Percentiles rank a stretch among this genome's conserved stretches.
phyloP scores from a whole-genome alignment of 257 asterid genomes.

The Solanum paucissectum region DNA sequence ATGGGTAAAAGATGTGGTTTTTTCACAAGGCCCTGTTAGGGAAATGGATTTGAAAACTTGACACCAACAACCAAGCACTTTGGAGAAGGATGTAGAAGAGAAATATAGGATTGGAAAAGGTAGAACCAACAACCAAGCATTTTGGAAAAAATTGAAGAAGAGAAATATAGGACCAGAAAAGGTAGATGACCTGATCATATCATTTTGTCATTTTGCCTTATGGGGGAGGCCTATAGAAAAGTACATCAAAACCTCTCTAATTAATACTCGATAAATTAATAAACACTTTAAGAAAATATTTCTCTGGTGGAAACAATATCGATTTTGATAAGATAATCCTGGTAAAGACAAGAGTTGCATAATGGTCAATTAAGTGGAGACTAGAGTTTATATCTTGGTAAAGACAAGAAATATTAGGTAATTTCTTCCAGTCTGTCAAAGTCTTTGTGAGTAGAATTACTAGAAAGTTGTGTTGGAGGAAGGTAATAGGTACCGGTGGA shows the following conservation, averaged over 20 bases:
- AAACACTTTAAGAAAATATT: background rate
- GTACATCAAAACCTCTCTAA: background rate
- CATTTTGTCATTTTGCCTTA: background rate
- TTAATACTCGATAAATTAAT: background rate
- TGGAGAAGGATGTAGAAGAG: background rate
- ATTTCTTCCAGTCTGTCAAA: background rate
- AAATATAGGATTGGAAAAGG: background rate
- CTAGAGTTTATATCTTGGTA: background rate
- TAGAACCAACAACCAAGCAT: background rate
- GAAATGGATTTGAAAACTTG: background rate
- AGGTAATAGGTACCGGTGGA: background rate
- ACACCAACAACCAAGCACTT: background rate
- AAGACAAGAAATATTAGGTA: background rate
- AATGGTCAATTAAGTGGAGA: background rate
- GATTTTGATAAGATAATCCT: background rate
- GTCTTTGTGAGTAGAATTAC: background rate
- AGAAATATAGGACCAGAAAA: no score
- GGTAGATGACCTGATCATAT: no score
- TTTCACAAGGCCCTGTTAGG: no score
- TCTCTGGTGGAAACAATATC: background rate
- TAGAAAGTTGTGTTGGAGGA: background rate
- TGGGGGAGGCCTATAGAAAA: background rate
- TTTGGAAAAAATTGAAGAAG: no score
- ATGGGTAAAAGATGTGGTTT: no score
- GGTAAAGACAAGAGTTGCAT: background rate